A percentile compares a stretch with the other conserved stretches of the same genome.
These are phyloP conservation scores for Dissophora globulifera DNA, from an alignment of 192 early-diverging fungal genomes.

Conservation along the genomic window DNA sequence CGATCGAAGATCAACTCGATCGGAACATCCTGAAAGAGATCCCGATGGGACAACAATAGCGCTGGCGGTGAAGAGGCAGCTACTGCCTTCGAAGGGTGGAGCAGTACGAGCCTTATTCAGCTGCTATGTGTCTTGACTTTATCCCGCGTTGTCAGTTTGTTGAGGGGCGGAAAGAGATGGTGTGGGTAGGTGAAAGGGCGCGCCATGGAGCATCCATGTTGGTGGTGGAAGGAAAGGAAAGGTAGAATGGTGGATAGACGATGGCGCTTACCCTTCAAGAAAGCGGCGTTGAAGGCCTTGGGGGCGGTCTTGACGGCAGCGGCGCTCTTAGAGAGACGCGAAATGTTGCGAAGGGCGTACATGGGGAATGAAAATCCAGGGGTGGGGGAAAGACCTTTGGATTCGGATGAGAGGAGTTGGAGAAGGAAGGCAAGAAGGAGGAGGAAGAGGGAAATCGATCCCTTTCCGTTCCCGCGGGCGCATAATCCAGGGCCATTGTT, in stretches of 20 bases:
- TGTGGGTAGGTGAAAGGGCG: no score
- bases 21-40: background rate
- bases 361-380: slow-evolving; percentile 18
- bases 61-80: background rate
- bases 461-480: no score
- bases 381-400: slow-evolving; percentile 15
- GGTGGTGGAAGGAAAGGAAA: background rate
- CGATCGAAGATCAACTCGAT: background rate
- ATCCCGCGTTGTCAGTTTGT: no score
- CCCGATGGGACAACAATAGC: background rate
- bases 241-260: background rate
- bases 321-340: slow-evolving; percentile 51
- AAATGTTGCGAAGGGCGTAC: slow-evolving; percentile 50
- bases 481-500: slow-evolving; percentile 5
- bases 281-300: slow-evolving; percentile 52
- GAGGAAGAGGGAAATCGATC: background rate
- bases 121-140: no score
- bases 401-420: slow-evolving; percentile 9
- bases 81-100: no score
- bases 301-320: slow-evolving; percentile 50
- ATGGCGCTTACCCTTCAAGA: slow-evolving; percentile 49
- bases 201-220: background rate
- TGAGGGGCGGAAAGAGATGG: no score
- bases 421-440: slow-evolving; percentile 17
- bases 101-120: no score